phyloP scores from a whole-genome alignment of 345 rosid genomes.

The Microthlaspi erraticum region DNA sequence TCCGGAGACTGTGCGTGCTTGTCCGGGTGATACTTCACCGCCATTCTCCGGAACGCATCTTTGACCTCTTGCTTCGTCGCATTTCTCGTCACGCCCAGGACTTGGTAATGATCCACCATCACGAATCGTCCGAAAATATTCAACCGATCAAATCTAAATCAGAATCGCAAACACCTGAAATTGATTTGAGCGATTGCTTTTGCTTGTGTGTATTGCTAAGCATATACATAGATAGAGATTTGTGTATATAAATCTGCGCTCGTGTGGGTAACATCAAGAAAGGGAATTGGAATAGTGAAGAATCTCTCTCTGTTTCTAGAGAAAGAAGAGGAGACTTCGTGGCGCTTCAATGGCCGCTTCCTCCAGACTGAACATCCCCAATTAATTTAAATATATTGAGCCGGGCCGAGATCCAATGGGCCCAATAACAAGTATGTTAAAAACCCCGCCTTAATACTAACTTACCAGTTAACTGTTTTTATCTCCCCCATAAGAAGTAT shows the following conservation, averaged over 20 bases:
- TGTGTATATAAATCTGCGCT: not conserved
- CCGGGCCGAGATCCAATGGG: not conserved
- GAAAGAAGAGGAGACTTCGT: conserved; percentile 27
- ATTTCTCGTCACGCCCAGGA: conserved; percentile 59
- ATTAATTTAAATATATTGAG: not conserved
- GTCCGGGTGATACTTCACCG: conserved; percentile 80
- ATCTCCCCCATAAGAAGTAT: no score
- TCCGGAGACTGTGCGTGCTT: conserved; percentile 75
- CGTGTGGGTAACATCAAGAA: conserved; percentile 7
- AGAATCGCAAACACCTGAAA: conserved; percentile 12
- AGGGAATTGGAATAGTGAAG: not conserved
- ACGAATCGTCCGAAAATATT: not conserved
- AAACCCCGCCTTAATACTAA: not conserved
- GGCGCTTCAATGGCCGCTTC: conserved; percentile 47
- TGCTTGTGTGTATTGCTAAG: not conserved
- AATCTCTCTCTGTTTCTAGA: conserved; percentile 3
- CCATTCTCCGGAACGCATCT: conserved; percentile 76
- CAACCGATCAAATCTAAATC: conserved; percentile 32
- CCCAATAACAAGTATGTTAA: not conserved
- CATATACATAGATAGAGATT: not conserved
- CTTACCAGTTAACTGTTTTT: no score
- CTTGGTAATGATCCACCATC: conserved; percentile 77
- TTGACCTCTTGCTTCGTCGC: conserved; percentile 82
- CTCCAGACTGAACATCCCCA: conserved; percentile 7
- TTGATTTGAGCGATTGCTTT: not conserved